These are phyloP conservation scores for Trichoderma endophyticum DNA, from an alignment of 2,329 filamentous ascomycete species.

Conservation along the genomic window DNA sequence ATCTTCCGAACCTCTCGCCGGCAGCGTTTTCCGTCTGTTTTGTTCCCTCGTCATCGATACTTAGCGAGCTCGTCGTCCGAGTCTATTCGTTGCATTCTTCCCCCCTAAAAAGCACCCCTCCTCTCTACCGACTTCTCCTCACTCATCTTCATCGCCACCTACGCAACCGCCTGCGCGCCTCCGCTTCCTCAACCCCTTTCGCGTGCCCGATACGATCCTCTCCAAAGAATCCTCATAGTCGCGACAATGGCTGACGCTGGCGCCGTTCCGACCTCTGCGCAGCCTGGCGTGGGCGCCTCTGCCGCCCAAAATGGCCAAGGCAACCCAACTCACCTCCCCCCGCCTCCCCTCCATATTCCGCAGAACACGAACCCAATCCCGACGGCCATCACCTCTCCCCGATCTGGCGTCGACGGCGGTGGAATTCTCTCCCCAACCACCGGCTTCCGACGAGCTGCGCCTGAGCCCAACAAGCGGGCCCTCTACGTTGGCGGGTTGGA, in stretches of 20 bases:
- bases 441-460: conserved; percentile 84
- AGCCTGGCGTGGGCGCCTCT: conserved; percentile 63
- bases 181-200: neutral
- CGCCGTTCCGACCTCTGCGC: conserved; percentile 57
- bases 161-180: conserved; percentile 14
- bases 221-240: neutral
- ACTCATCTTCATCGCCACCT: neutral
- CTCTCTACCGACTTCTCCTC: conserved; percentile 18
- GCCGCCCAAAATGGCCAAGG: conserved; percentile 69
- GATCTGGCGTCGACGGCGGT: conserved; percentile 63
- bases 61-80: conserved; percentile 13
- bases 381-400: conserved; percentile 84
- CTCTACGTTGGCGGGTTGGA: conserved; percentile 95
- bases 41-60: neutral
- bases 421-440: conserved; percentile 81
- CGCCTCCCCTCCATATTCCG: conserved; percentile 87
- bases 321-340: conserved; percentile 76
- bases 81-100: conserved; percentile 3
- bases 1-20: neutral
- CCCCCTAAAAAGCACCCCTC: conserved; percentile 12
- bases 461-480: conserved; percentile 97
- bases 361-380: conserved; percentile 96
- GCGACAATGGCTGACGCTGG: conserved; percentile 74
- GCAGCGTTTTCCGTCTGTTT: neutral
- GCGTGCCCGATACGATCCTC: conserved; percentile 2